Evolutionary conservation across 495 filamentous ascomycete species (phyloP).

Genomic region (Penicillium paxilli): DNA sequence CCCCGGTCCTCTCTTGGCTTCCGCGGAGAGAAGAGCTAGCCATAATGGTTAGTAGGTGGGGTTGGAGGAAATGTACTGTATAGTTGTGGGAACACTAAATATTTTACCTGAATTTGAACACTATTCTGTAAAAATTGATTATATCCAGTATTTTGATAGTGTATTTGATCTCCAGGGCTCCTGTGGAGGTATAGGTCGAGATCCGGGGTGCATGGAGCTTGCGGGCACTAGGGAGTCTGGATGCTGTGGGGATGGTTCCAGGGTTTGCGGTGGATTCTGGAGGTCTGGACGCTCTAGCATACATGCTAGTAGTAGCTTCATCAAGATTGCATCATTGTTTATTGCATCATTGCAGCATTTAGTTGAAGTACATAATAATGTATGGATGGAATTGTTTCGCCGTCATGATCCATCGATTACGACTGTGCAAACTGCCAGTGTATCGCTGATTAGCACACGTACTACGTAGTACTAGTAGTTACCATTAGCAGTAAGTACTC

Average conservation of each 20-base stretch:
- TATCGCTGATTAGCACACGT: too few species aligned
- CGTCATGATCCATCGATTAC: too few species aligned
- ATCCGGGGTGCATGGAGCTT: slow-evolving; percentile 1
- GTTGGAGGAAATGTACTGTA: slow-evolving; percentile 3
- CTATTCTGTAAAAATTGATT: too few species aligned
- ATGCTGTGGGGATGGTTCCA: slow-evolving; percentile 6
- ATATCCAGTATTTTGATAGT: too few species aligned
- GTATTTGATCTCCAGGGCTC: background rate
- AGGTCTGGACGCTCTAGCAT: background rate
- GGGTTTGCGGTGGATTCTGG: background rate
- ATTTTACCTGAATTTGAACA: background rate
- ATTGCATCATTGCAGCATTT: background rate
- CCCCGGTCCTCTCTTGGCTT: background rate
- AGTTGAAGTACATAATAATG: background rate
- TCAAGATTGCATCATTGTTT: background rate
- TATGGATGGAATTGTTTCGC: too few species aligned
- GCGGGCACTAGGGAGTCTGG: background rate
- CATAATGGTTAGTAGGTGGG: slow-evolving; percentile 2
- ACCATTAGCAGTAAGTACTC: too few species aligned
- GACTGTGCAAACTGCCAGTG: too few species aligned
- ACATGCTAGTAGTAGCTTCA: background rate
- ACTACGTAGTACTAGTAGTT: too few species aligned
- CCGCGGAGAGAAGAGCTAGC: slow-evolving; percentile 1
- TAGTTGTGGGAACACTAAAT: background rate
- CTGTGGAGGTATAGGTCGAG: background rate